These are phyloP conservation scores for Xylaria castorea DNA, from an alignment of 495 filamentous ascomycete genomes.

Conservation along the genomic window DNA sequence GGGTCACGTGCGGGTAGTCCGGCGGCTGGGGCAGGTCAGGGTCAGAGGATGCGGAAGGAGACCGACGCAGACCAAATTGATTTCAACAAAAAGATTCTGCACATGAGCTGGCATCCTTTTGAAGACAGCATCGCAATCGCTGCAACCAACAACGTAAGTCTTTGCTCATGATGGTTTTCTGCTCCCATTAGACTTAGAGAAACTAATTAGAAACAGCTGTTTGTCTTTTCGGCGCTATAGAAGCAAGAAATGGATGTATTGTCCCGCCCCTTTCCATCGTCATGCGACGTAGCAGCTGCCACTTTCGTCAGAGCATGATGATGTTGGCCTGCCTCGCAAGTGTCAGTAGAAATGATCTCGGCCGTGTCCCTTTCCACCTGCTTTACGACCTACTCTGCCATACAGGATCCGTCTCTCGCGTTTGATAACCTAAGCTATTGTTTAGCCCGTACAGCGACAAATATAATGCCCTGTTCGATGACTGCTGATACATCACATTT, in stretches of 20 bases:
- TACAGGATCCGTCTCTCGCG: background rate
- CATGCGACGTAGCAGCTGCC: conserved; percentile 27
- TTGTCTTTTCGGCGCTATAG: conserved; percentile 97
- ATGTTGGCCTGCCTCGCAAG: background rate
- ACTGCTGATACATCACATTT: conserved; percentile 4
- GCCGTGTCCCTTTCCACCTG: conserved; percentile 10
- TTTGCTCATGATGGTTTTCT: background rate
- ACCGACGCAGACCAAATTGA: conserved; percentile 99
- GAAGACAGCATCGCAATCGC: conserved; percentile 99
- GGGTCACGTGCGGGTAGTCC: conserved; percentile 89
- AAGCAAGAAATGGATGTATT: conserved; percentile 20
- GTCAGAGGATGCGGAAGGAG: conserved; percentile 96
- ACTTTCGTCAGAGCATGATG: conserved; percentile 29
- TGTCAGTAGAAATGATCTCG: conserved; percentile 16
- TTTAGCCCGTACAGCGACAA: conserved; percentile 14
- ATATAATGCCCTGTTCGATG: conserved; percentile 7
- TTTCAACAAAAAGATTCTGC: conserved; percentile 99
- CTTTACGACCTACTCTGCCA: background rate
- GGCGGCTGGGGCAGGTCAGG: conserved; percentile 79
- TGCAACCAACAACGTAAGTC: conserved; percentile 96
- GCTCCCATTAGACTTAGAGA: conserved; percentile 26
- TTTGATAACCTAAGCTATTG: conserved; percentile 3
- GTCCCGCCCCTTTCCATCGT: conserved; percentile 6
- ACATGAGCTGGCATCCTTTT: conserved; percentile 99
- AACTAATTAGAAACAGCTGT: conserved; percentile 66